phyloP scores from a whole-genome alignment of 495 filamentous ascomycete species.

The Neurospora pannonica region DNA sequence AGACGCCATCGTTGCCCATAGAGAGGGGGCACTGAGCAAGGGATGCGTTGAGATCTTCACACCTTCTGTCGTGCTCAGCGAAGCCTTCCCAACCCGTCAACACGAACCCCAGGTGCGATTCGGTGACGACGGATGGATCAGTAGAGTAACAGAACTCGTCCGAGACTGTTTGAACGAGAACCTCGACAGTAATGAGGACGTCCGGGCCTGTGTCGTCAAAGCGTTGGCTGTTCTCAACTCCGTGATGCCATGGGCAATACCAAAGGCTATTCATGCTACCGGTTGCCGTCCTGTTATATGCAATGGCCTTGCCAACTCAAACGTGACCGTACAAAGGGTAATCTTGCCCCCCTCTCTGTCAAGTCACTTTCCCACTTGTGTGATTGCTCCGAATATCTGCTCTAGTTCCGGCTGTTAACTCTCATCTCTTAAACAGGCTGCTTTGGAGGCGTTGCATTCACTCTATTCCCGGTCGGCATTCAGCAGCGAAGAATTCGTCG shows the following conservation, averaged over 20 bases:
- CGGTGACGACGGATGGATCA: constrained; percentile 80
- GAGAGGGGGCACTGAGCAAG: constrained; percentile 74
- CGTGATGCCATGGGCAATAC: constrained; percentile 72
- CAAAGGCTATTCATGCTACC: constrained; percentile 63
- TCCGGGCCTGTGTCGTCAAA: constrained; percentile 60
- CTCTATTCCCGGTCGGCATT: constrained; percentile 68
- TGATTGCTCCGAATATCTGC: constrained; percentile 1
- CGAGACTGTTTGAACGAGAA: constrained; percentile 60
- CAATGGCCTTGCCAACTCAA: constrained; percentile 60
- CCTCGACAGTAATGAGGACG: constrained; percentile 50
- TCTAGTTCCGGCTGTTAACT: constrained; percentile 3
- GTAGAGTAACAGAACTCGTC: constrained; percentile 65
- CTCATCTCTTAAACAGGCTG: constrained; percentile 43
- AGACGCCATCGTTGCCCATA: constrained; percentile 71
- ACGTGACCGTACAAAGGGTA: constrained; percentile 55
- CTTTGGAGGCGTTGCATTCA: constrained; percentile 72
- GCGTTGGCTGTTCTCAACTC: constrained; percentile 66
- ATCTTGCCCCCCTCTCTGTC: not conserved
- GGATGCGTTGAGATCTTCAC: constrained; percentile 90
- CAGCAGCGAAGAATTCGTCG: constrained; percentile 68
- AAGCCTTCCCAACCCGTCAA: constrained; percentile 60
- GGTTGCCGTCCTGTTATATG: constrained; percentile 64
- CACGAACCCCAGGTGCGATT: constrained; percentile 52
- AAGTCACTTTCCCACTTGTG: constrained; percentile 44
- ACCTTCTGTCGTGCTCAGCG: constrained; percentile 60